Percentiles rank a stretch among this genome's conserved stretches.
phyloP scores from a whole-genome alignment of 1,284 basidiomycete genomes.

The Irpex sp. region DNA sequence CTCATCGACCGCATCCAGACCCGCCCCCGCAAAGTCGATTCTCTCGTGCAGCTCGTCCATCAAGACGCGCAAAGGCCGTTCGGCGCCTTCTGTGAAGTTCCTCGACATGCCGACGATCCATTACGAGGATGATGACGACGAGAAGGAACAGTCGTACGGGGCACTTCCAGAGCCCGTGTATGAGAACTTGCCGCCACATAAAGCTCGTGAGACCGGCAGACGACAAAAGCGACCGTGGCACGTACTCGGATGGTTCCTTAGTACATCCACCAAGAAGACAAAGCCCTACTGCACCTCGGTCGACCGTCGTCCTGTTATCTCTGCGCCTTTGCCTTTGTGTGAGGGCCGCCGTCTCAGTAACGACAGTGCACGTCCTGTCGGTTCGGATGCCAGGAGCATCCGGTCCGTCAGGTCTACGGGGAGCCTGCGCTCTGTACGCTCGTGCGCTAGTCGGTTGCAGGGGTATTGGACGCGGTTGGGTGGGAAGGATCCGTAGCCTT shows the following conservation, averaged over 20 bases:
- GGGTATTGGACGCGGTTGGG: conserved; percentile 25
- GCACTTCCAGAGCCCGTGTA: neutral
- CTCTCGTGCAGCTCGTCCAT: conserved; percentile 29
- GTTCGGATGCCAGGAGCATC: conserved; percentile 19
- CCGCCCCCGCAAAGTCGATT: conserved; percentile 30
- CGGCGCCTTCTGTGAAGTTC: conserved; percentile 41
- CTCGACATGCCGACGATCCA: conserved; percentile 37
- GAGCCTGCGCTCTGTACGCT: conserved; percentile 19
- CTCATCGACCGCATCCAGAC: conserved; percentile 26
- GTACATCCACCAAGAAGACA: conserved; percentile 8
- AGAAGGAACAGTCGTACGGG: neutral
- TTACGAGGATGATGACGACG: conserved; percentile 23
- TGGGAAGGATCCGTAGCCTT: conserved; percentile 16
- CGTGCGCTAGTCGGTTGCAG: conserved; percentile 28
- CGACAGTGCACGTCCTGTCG: conserved; percentile 8
- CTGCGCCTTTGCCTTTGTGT: conserved; percentile 32
- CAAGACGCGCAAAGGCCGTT: conserved; percentile 29
- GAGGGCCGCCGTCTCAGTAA: conserved; percentile 20
- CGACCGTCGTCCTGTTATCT: conserved; percentile 26
- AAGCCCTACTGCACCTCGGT: conserved; percentile 3
- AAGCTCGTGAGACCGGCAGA: conserved; percentile 15
- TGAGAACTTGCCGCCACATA: conserved; percentile 11
- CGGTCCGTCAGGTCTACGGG: conserved; percentile 18
- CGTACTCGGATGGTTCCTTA: conserved; percentile 21
- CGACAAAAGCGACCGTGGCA: conserved; percentile 20